phyloP scores from a whole-genome alignment of 768 basidiomycete genomes.

The Mycena venus region DNA sequence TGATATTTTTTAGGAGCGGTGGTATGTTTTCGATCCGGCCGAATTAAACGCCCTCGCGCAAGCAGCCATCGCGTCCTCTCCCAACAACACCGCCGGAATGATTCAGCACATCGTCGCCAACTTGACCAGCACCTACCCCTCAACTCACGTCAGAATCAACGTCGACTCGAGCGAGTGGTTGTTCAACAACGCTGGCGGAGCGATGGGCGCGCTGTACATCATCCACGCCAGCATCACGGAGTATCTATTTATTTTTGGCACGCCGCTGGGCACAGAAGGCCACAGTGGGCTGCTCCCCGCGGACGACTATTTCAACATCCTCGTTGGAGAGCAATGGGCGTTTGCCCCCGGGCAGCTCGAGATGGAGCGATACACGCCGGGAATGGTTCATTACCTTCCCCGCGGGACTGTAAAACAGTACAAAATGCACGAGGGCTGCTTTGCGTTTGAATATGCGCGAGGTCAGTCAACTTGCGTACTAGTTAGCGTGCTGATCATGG shows the following conservation, averaged over 20 bases:
- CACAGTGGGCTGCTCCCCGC: constrained; percentile 94
- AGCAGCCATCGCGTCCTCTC: constrained; percentile 69
- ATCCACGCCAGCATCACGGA: constrained; percentile 96
- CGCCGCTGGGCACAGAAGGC: constrained; percentile 96
- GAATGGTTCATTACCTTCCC: constrained; percentile 86
- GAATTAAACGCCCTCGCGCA: constrained; percentile 79
- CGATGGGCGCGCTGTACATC: constrained; percentile 98
- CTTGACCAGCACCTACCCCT: constrained; percentile 80
- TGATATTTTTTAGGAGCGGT: constrained; percentile 19
- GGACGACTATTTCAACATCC: constrained; percentile 98
- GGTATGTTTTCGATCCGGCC: constrained; percentile 69
- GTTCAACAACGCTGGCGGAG: constrained; percentile 97
- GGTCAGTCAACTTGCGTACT: constrained; percentile 64
- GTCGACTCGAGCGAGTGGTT: constrained; percentile 87
- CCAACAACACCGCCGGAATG: constrained; percentile 76
- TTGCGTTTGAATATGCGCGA: constrained; percentile 93
- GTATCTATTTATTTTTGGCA: constrained; percentile 96
- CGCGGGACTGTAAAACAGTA: constrained; percentile 94
- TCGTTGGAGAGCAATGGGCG: constrained; percentile 96
- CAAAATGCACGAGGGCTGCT: constrained; percentile 97
- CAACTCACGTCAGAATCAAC: constrained; percentile 66
- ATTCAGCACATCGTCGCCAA: constrained; percentile 86
- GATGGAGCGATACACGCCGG: constrained; percentile 88
- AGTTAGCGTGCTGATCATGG: constrained; percentile 37
- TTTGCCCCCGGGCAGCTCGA: constrained; percentile 86